phyloP scores from a whole-genome alignment of 768 basidiomycete genomes.

The Boletus reticulatus region DNA sequence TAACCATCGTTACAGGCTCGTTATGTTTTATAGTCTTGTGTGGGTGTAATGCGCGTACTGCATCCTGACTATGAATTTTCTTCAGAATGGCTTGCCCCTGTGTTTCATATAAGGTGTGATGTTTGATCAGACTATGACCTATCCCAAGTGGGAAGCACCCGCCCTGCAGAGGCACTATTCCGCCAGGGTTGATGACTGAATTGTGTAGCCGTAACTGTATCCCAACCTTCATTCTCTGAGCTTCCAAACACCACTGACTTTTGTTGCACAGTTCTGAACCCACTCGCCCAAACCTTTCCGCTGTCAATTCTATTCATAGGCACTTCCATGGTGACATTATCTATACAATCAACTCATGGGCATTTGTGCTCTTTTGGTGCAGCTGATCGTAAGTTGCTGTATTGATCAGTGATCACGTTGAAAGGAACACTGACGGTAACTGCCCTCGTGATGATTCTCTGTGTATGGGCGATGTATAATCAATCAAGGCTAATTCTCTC shows the following conservation, averaged over 20 bases:
- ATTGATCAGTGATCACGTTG: neutral
- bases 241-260: neutral
- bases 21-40: neutral
- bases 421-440: neutral
- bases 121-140: neutral
- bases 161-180: neutral
- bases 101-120: neutral
- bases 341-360: neutral
- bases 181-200: neutral
- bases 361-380: neutral
- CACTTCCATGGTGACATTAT: neutral
- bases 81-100: neutral
- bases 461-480: constrained; percentile 2
- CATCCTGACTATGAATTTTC: neutral
- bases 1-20: constrained; percentile 3
- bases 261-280: neutral
- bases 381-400: constrained; percentile 3
- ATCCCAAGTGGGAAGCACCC: neutral
- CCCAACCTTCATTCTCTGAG: neutral
- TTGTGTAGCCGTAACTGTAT: neutral
- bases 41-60: neutral
- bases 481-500: neutral
- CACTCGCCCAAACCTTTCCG: neutral
- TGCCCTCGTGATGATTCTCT: neutral
- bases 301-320: neutral